phyloP scores from a whole-genome alignment of 169 alveolate genomes.

The Plasmodium fragile region DNA sequence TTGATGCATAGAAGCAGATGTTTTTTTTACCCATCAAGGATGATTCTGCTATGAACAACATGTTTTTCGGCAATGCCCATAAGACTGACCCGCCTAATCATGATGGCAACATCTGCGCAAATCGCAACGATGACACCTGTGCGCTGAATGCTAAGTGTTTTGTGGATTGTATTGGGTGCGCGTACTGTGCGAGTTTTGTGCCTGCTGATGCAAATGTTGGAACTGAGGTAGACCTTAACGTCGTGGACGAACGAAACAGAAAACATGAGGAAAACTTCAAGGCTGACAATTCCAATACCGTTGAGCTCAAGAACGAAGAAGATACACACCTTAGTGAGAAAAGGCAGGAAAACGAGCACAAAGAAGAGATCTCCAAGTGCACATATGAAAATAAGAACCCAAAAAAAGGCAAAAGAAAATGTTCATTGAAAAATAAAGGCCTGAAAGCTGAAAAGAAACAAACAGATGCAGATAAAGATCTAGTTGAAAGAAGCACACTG shows the following conservation, averaged over 20 bases:
- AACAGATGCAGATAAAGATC: background rate
- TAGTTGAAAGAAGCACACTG: background rate
- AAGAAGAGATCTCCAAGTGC: background rate
- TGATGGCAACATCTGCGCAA: background rate
- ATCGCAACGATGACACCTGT: background rate
- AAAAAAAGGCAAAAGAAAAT: background rate
- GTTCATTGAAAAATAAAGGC: background rate
- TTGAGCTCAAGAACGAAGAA: background rate
- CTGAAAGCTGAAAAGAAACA: background rate
- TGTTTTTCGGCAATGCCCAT: background rate
- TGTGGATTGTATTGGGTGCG: too few relatives aligned
- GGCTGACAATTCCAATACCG: background rate
- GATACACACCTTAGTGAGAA: background rate
- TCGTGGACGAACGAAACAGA: background rate
- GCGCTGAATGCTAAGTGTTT: too few relatives aligned
- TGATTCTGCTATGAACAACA: background rate
- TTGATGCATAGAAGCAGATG: background rate
- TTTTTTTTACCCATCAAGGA: background rate
- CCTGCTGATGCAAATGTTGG: background rate
- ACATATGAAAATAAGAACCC: background rate
- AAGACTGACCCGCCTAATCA: background rate
- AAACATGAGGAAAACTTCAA: background rate
- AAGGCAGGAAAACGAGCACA: background rate
- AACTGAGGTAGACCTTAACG: background rate
- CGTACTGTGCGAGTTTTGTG: background rate